Base-by-base conservation (phyloP, 177 flowering plant species). In the Tripterygium wilfordii region DNA sequence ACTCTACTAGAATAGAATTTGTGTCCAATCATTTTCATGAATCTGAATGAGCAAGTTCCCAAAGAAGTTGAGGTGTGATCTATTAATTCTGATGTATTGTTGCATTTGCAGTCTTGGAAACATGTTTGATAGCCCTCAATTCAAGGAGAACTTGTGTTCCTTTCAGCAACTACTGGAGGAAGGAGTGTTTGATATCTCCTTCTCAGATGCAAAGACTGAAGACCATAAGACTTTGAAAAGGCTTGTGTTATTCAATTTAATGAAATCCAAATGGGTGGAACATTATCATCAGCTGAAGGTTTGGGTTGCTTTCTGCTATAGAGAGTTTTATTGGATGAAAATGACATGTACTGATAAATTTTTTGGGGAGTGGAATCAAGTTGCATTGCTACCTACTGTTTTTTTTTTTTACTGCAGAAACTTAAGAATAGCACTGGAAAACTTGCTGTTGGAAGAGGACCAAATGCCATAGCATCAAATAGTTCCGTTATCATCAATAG, bases 231-330 rank as follows among this genome's bases (percentile, higher is more conserved):
- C 59, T 39, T 30, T 92, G 50, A 82, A 69, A 75, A 83, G 67
- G 62, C 76, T 85, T 52, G 75, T 69, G 3, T 63, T 88, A 27
- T 61, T 51, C 46, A 72, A 67, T 67, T 56, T 47, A 41, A 55
- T 75, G 4, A 92, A 80, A 61, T 77, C 83, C n/a, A 74, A 74
- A 48, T 92, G 95, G 98, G 81, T 83, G 37, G 94, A 77, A 56
- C 69, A 65, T 23, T 77, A 80, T 61, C 68, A 62, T 45, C 50
- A 25, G 18, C 71, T 83, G 25, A 85, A 91, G 96, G 96, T 86
- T 54, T 60, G 58, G 28, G 54, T 21, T 36, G 19, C 26, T 62
- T 20, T 40, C 51, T 47, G 10, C 13, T 22, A 33, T 23, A 42
- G 10, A 23, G 26, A 36, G 36, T 7, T 26, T 24, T 14, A 14